A percentile compares a stretch with the other conserved stretches of the same genome.
Evolutionary conservation across 345 rosid genomes (phyloP).

Genomic region (Melaleuca quinquenervia): DNA sequence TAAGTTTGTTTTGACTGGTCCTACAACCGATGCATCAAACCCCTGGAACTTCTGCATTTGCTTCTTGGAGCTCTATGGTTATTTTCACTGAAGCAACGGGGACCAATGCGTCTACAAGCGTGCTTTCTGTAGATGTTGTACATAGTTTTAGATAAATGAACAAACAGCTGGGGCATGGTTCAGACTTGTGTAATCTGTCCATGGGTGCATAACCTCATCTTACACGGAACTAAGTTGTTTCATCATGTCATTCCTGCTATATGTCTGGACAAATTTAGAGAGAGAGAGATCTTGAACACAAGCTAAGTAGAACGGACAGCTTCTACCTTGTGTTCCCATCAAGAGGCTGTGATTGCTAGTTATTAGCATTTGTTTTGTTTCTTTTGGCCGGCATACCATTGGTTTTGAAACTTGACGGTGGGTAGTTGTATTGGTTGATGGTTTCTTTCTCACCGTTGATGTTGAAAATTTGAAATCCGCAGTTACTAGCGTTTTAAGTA

Average conservation of each 20-base stretch:
- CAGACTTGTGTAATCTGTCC: background rate
- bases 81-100: slow-evolving; percentile 27
- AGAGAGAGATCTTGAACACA: background rate
- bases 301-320: background rate
- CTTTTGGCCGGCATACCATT: background rate
- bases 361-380: background rate
- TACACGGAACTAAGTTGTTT: background rate
- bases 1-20: slow-evolving; percentile 59
- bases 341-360: background rate
- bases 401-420: too few species aligned
- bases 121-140: background rate
- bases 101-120: background rate
- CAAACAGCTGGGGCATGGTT: background rate
- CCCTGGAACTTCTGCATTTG: slow-evolving; percentile 85
- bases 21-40: slow-evolving; percentile 54
- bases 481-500: too few species aligned
- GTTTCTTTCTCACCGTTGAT: too few species aligned
- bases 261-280: background rate
- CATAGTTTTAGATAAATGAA: background rate
- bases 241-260: background rate
- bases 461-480: too few species aligned
- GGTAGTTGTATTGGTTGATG: too few species aligned
- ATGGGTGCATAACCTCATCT: background rate
- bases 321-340: background rate
- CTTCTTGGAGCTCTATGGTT: slow-evolving; percentile 88